phyloP scores from a whole-genome alignment of 1,139 yeast genomes.

The Dujonia santamariae region DNA sequence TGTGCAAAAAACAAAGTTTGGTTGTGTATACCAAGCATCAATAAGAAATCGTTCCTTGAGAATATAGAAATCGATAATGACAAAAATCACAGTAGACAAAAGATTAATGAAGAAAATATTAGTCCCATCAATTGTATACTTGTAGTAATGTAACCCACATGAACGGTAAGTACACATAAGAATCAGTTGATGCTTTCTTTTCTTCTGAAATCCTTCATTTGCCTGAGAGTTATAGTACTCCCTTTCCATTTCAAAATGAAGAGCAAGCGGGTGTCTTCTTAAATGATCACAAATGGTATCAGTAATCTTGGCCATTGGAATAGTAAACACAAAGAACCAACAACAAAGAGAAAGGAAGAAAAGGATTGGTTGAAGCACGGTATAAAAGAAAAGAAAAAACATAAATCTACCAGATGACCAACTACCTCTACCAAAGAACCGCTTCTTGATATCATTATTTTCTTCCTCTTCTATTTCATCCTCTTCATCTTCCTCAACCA shows the following conservation, averaged over 20 bases:
- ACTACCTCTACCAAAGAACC: slow-evolving; percentile 88
- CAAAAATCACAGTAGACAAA: slow-evolving; percentile 74
- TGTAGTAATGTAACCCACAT: slow-evolving; percentile 88
- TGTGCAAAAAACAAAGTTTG: slow-evolving; percentile 63
- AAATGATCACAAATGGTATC: slow-evolving; percentile 63
- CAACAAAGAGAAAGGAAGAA: slow-evolving; percentile 54
- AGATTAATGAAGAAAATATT: slow-evolving; percentile 88
- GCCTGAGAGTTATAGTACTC: slow-evolving; percentile 37
- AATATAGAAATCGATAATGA: slow-evolving; percentile 73
- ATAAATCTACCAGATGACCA: slow-evolving; percentile 86
- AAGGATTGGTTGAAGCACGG: slow-evolving; percentile 66
- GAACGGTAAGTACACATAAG: slow-evolving; percentile 87
- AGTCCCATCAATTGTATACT: slow-evolving; percentile 94
- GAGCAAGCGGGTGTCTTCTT: slow-evolving; percentile 87
- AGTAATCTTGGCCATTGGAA: slow-evolving; percentile 86
- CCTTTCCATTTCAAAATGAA: slow-evolving; percentile 63
- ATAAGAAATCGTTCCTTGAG: slow-evolving; percentile 51
- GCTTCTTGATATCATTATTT: slow-evolving; percentile 39
- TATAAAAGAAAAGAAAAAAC: slow-evolving; percentile 73
- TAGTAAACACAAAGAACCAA: slow-evolving; percentile 85
- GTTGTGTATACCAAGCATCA: slow-evolving; percentile 53
- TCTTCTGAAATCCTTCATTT: slow-evolving; percentile 19
- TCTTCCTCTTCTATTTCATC: slow-evolving; percentile 31
- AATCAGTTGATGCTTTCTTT: slow-evolving; percentile 38
- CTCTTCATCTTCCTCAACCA: slow-evolving; percentile 3